Evolutionary conservation across 176 grass and related monocot genomes (phyloP), one percentile per base, ranked within the genome.

Genomic region (Eragrostis nindensis): DNA sequence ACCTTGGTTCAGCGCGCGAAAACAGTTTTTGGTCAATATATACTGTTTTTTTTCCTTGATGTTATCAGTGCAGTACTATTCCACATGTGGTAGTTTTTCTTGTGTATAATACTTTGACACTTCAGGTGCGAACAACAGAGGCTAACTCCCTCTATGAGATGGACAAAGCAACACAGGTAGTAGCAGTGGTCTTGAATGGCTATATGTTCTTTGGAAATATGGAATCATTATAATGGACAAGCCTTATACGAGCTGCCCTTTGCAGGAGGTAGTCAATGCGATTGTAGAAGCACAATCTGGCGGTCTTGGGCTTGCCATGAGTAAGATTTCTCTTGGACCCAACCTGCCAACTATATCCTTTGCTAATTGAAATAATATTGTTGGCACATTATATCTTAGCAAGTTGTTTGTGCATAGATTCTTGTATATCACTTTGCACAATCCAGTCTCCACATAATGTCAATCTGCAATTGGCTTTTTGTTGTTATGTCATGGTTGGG

Each of bases 271-370:
- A 62, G 87, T 97, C 71, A 90, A 69, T 89, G 85, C 85, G 69
- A 92, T 97, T 87, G 83, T 94, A 73, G 92, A 94, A 86, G 89
- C 87, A 16, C 94, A 97, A 57, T 90, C 89, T 76, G 83, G 78
- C 67, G 78, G 78, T 29, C 81, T 89, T 80, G 92, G 82, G 61
- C 80, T 89, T 80, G 62, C 89, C 24, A n/a, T 90, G 61, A 92
- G 92, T 71, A 94, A 88, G 82, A 90, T 94, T 65, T 87, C 87
- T 76, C 25, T 92, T 42, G 87, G 87, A n/a, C 85, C 89, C 40
- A 56, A 88, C 80, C 74, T 97, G 78, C 95, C 92, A 83, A 85
- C 87, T 79, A 91, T 97, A 97, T 97, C 95, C 95, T 97, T 94
- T 77, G 40, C 56, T 38, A 7, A 63, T 62, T 50, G n/a, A 57